Conservation (phyloP, 1,284 basidiomycete species). For the Cerioporus squamosus region DNA sequence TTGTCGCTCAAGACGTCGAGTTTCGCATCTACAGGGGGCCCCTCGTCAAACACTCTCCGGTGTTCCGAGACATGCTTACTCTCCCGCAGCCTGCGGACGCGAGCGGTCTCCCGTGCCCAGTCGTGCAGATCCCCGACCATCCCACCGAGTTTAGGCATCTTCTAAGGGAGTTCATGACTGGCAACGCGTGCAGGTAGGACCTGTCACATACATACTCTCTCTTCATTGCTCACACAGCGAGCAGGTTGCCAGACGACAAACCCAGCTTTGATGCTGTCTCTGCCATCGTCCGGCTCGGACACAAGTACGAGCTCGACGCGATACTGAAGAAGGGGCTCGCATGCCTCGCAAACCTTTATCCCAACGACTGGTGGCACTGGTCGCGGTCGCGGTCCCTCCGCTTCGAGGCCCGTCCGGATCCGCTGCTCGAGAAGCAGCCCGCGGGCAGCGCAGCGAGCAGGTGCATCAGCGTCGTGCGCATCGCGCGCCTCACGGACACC, state of each 20-base stretch:
- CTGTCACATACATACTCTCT: not conserved
- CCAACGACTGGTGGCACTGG: not conserved
- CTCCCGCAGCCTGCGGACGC: slow-evolving; percentile 1
- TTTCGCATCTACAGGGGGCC: slow-evolving; percentile 10
- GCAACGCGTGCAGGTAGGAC: not conserved
- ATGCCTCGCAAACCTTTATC: not conserved
- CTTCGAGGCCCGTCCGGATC: too few species aligned
- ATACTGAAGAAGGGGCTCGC: not conserved
- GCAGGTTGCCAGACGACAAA: not conserved
- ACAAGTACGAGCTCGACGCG: slow-evolving; percentile 5
- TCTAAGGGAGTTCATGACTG: not conserved
- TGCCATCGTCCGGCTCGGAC: not conserved
- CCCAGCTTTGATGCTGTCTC: not conserved
- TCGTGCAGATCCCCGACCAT: not conserved
- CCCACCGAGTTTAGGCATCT: not conserved
- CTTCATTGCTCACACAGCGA: not conserved
- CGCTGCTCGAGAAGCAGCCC: too few species aligned
- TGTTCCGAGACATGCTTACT: slow-evolving; percentile 6
- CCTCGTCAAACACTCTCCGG: not conserved
- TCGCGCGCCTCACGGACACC: not conserved
- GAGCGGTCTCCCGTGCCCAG: too few species aligned
- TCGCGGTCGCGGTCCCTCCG: too few species aligned
- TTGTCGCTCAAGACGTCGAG: not conserved
- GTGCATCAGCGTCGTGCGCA: slow-evolving; percentile 1
- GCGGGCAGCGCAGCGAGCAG: too few species aligned